A percentile compares a stretch with the other conserved stretches of the same genome.
phyloP scores from a whole-genome alignment of 2,329 filamentous ascomycete genomes.

The Fusarium pseudocircinatum region DNA sequence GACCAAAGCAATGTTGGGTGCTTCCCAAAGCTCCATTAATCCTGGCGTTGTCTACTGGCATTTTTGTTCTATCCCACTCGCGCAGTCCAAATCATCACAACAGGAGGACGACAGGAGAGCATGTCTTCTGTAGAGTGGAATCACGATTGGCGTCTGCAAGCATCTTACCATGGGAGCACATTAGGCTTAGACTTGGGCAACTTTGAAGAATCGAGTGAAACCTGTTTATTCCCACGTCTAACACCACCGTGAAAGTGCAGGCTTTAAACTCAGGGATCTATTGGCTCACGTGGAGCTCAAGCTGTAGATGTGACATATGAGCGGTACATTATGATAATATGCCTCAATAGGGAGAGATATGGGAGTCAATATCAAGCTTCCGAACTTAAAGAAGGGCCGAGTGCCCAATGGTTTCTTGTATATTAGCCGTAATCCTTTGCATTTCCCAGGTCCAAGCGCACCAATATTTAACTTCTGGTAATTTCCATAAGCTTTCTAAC shows the following conservation, averaged over 20 bases:
- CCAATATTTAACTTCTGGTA: background rate
- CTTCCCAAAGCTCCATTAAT: too few relatives aligned
- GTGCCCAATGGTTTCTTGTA: background rate
- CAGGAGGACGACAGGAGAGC: too few relatives aligned
- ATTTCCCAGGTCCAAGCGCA: background rate
- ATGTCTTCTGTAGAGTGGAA: too few relatives aligned
- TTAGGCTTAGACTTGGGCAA: too few relatives aligned
- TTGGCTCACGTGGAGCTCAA: background rate
- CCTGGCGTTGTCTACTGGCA: too few relatives aligned
- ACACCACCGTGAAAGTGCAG: accelerated
- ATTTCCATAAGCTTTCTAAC: background rate
- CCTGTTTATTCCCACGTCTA: background rate
- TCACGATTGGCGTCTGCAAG: too few relatives aligned
- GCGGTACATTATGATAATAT: background rate
- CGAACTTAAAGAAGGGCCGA: background rate
- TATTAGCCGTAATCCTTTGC: background rate
- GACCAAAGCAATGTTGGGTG: too few relatives aligned
- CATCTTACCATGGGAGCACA: too few relatives aligned
- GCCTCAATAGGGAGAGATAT: accelerated
- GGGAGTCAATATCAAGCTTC: background rate
- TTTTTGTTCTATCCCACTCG: too few relatives aligned
- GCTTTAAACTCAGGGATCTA: background rate
- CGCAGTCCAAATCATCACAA: too few relatives aligned
- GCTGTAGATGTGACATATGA: accelerated
- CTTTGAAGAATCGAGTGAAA: too few relatives aligned